These are phyloP conservation scores for Coniferiporia sulphurascens DNA, from an alignment of 1,284 basidiomycete species.

Conservation along the genomic window DNA sequence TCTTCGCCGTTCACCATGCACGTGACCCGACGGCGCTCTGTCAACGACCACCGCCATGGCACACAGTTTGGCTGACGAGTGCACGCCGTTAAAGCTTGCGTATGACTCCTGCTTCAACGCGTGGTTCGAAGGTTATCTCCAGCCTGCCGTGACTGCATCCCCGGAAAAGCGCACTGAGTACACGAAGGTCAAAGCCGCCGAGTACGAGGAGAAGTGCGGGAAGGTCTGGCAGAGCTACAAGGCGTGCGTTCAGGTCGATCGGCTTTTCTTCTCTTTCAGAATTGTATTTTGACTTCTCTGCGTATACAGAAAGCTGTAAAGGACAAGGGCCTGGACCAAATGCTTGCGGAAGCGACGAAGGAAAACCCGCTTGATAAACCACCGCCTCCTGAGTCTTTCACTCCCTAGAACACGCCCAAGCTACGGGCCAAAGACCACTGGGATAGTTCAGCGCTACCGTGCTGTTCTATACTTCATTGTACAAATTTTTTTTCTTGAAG, in stretches of 20 bases:
- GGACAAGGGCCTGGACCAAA: conserved; percentile 68
- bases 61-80: conserved; percentile 69
- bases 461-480: no score
- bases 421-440: no score
- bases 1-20: background rate
- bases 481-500: no score
- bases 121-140: conserved; percentile 94
- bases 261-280: background rate
- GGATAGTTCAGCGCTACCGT: no score
- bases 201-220: conserved; percentile 82
- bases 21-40: background rate
- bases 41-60: conserved; percentile 44
- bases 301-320: conserved; percentile 69
- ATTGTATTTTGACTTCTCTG: conserved; percentile 3
- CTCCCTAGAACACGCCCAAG: no score
- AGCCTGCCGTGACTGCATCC: conserved; percentile 55
- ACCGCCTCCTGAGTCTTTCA: conserved; percentile 22
- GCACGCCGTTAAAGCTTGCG: conserved; percentile 83
- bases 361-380: conserved; percentile 74
- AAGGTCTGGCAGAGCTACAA: conserved; percentile 76
- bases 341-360: conserved; percentile 75
- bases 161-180: conserved; percentile 43
- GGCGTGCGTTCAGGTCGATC: conserved; percentile 67
- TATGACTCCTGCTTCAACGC: conserved; percentile 95
- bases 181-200: conserved; percentile 58